Percentiles rank a stretch among this genome's conserved stretches.
Evolutionary conservation across 768 basidiomycete genomes (phyloP).

Genomic region (Pleurotus salmoneostramineus): DNA sequence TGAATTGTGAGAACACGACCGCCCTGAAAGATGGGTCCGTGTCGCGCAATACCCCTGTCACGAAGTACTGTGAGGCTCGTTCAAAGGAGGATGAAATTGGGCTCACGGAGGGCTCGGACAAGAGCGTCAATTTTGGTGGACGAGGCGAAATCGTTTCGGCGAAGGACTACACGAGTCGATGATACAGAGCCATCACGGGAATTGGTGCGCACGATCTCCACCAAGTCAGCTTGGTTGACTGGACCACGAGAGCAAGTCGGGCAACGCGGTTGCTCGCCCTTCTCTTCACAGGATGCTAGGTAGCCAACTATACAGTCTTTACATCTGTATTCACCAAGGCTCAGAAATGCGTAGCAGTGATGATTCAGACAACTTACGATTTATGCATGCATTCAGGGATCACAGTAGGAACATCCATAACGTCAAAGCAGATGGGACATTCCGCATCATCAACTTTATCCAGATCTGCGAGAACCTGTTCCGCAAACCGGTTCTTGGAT

Average conservation of each 20-base stretch:
- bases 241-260: slow-evolving; percentile 78
- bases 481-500: slow-evolving; percentile 45
- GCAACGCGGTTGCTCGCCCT: slow-evolving; percentile 67
- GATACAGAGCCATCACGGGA: slow-evolving; percentile 16
- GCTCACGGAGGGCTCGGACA: slow-evolving; percentile 63
- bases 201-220: slow-evolving; percentile 54
- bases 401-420: slow-evolving; percentile 66
- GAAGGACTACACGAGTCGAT: slow-evolving; percentile 41
- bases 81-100: not conserved
- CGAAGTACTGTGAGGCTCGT: not conserved
- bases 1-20: slow-evolving; percentile 90
- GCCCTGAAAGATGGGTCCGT: slow-evolving; percentile 78
- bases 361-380: slow-evolving; percentile 41
- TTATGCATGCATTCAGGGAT: slow-evolving; percentile 76
- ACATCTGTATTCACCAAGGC: slow-evolving; percentile 45
- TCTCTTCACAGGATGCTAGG: slow-evolving; percentile 65
- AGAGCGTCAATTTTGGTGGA: slow-evolving; percentile 92
- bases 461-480: slow-evolving; percentile 62
- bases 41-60: slow-evolving; percentile 53
- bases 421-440: slow-evolving; percentile 81
- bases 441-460: slow-evolving; percentile 53
- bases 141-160: slow-evolving; percentile 81
- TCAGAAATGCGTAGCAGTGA: not conserved
- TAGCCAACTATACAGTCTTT: slow-evolving; percentile 86
- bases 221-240: slow-evolving; percentile 55